Percentiles rank a stretch among this genome's conserved stretches.
Evolutionary conservation across 2,329 filamentous ascomycete species (phyloP).

Genomic region (Helotiales sp.): DNA sequence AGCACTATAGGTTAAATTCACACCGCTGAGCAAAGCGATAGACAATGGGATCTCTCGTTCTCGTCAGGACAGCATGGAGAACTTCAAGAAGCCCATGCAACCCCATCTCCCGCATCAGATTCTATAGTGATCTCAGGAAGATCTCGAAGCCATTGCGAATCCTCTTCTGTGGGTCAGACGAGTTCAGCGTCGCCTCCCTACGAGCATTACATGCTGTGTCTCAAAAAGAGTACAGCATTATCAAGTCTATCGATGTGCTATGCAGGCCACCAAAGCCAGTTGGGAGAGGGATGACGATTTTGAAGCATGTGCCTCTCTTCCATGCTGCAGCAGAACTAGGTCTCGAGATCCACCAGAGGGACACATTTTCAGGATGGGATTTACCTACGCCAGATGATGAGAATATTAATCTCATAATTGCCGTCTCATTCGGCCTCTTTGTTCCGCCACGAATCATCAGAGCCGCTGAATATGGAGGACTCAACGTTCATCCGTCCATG

Average conservation of each 20-base stretch:
- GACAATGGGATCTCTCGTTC: neutral
- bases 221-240: slow-evolving; percentile 48
- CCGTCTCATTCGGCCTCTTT: slow-evolving; percentile 92
- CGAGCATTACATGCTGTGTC: slow-evolving; percentile 66
- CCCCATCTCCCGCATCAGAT: neutral
- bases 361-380: slow-evolving; percentile 82
- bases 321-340: slow-evolving; percentile 58
- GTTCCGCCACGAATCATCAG: slow-evolving; percentile 76
- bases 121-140: neutral
- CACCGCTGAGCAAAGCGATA: neutral
- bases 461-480: slow-evolving; percentile 73
- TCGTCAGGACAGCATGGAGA: neutral
- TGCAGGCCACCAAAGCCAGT: slow-evolving; percentile 76
- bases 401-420: slow-evolving; percentile 75
- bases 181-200: slow-evolving; percentile 81
- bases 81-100: neutral
- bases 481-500: slow-evolving; percentile 92
- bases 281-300: slow-evolving; percentile 69
- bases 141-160: slow-evolving; percentile 66
- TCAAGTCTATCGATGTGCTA: slow-evolving; percentile 82
- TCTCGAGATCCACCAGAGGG: slow-evolving; percentile 70
- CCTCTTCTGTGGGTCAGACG: slow-evolving; percentile 91
- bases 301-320: slow-evolving; percentile 63
- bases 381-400: slow-evolving; percentile 49
- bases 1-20: neutral